Conservation (phyloP, 345 rosid genomes). For the Abelmoschus esculentus region DNA sequence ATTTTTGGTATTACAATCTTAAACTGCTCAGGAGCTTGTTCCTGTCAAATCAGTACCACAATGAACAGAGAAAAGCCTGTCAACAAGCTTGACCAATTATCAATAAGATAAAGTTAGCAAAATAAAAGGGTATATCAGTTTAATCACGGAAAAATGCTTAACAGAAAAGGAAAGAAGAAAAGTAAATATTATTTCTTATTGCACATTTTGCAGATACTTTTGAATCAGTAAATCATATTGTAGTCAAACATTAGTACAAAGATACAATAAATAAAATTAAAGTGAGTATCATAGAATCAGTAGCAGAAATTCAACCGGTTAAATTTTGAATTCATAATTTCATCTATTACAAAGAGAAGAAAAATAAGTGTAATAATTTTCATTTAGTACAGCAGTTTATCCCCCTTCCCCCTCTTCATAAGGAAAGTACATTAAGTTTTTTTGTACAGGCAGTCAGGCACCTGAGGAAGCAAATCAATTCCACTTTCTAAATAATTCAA, state of each 20-base stretch:
- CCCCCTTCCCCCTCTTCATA: not conserved
- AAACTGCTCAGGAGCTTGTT: conserved; percentile 72
- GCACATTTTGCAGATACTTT: not conserved
- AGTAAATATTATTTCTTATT: not conserved
- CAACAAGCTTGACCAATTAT: not conserved
- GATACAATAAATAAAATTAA: not conserved
- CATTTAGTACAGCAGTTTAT: not conserved
- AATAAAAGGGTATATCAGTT: not conserved
- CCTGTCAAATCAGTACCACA: conserved; percentile 33
- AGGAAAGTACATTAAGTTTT: not conserved
- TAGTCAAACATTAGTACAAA: not conserved
- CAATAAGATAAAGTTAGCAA: not conserved
- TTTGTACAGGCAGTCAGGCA: not conserved
- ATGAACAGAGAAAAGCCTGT: not conserved
- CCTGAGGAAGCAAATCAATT: not conserved
- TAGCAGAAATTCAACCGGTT: not conserved
- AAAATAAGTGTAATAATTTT: not conserved
- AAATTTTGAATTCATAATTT: not conserved
- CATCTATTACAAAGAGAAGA: not conserved
- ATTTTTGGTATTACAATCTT: conserved; percentile 75
- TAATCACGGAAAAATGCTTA: not conserved
- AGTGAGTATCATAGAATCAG: not conserved
- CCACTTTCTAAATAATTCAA: not conserved
- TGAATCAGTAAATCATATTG: not conserved
- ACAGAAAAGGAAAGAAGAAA: not conserved